Percentiles rank a stretch among this genome's conserved stretches.
Conservation (phyloP, 139 green algal species). For the Zygnema cylindricum region DNA sequence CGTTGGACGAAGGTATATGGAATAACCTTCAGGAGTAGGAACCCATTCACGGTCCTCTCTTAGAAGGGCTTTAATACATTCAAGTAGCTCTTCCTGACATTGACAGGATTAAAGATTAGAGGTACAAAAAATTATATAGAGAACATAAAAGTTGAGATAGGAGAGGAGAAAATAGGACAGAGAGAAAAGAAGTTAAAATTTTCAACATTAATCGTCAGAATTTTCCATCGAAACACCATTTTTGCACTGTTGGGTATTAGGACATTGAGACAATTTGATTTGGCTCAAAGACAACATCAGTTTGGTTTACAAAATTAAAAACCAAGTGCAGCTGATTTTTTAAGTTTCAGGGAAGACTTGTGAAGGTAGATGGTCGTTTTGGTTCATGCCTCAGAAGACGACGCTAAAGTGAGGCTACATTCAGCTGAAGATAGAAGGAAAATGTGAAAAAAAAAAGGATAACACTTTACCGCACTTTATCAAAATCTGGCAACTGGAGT, state of each 20-base stretch:
- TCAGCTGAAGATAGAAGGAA: not conserved
- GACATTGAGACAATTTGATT: too few relatives aligned
- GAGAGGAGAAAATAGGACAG: not conserved
- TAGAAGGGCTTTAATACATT: conserved; percentile 81
- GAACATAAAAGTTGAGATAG: not conserved
- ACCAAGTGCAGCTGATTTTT: too few relatives aligned
- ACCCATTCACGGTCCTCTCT: conserved; percentile 77
- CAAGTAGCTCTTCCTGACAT: conserved; percentile 73
- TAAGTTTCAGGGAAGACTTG: too few relatives aligned
- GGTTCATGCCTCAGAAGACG: too few relatives aligned
- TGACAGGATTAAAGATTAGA: not conserved
- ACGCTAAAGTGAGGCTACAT: too few relatives aligned
- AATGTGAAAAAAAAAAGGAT: not conserved
- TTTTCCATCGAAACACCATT: too few relatives aligned
- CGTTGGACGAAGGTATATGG: conserved; percentile 78
- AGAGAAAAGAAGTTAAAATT: too few relatives aligned
- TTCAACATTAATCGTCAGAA: too few relatives aligned
- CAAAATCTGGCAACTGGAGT: conserved; percentile 71
- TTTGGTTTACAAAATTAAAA: too few relatives aligned
- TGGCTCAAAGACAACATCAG: too few relatives aligned
- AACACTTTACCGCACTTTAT: conserved; percentile 23
- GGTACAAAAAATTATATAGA: not conserved
- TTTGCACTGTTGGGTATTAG: too few relatives aligned
- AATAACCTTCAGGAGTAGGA: conserved; percentile 72
- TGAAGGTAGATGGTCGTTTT: too few relatives aligned